Conservation (phyloP, 768 basidiomycete species). For the Pleurotus salmoneostramineus region DNA sequence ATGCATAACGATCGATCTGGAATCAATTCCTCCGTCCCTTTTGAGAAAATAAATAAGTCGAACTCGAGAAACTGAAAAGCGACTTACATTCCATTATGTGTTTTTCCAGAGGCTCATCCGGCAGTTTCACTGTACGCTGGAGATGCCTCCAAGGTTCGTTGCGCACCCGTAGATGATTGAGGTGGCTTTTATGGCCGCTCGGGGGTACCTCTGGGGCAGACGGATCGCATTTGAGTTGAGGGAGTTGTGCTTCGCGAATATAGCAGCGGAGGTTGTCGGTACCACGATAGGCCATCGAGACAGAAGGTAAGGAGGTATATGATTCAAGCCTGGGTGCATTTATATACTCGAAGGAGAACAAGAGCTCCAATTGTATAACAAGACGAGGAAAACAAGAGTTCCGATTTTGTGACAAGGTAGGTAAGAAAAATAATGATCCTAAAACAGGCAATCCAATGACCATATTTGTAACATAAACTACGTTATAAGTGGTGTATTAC, state of each 20-base stretch:
- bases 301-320: background rate
- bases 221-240: slow-evolving; percentile 29
- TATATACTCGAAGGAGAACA: slow-evolving; percentile 2
- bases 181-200: slow-evolving; percentile 41
- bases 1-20: slow-evolving; percentile 29
- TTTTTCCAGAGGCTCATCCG: slow-evolving; percentile 23
- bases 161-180: slow-evolving; percentile 37
- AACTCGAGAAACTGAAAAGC: slow-evolving; percentile 8
- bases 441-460: slow-evolving; percentile 1
- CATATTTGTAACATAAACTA: slow-evolving; percentile 1
- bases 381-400: background rate
- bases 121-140: slow-evolving; percentile 39
- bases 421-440: background rate
- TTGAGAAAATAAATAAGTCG: slow-evolving; percentile 9
- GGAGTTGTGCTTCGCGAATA: slow-evolving; percentile 42
- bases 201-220: slow-evolving; percentile 29
- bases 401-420: background rate
- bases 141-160: slow-evolving; percentile 49
- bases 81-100: slow-evolving; percentile 34
- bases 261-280: slow-evolving; percentile 43
- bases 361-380: background rate
- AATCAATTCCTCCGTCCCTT: slow-evolving; percentile 36
- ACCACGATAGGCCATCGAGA: slow-evolving; percentile 24
- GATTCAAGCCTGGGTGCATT: background rate
- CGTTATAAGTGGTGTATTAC: background rate